Conservation (phyloP, 2,329 filamentous ascomycete species). For the Magnaporthiopsis rhizophila region DNA sequence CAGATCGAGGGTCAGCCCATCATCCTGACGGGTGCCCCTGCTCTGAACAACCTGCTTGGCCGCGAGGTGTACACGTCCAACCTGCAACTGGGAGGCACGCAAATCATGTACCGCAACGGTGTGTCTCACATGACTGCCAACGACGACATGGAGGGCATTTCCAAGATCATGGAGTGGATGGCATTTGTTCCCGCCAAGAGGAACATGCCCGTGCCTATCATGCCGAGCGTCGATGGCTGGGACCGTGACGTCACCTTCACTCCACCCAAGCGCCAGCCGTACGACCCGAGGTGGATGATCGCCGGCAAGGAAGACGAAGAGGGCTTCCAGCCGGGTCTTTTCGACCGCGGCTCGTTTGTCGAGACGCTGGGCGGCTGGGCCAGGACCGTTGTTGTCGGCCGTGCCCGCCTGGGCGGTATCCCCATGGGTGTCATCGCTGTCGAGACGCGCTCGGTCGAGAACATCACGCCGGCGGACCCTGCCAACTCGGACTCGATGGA, state of each 20-base stretch:
- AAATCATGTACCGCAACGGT: slow-evolving; percentile 99
- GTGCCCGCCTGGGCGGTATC: slow-evolving; percentile 92
- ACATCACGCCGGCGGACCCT: slow-evolving; percentile 90
- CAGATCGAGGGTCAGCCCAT: slow-evolving; percentile 99
- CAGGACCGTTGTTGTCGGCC: slow-evolving; percentile 90
- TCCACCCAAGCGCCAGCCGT: slow-evolving; percentile 72
- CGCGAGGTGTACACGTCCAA: slow-evolving; percentile 99
- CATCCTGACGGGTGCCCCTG: slow-evolving; percentile 93
- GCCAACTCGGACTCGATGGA: slow-evolving; percentile 98
- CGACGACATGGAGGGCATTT: slow-evolving; percentile 96
- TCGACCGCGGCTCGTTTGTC: slow-evolving; percentile 94
- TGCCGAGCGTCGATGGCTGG: slow-evolving; percentile 77
- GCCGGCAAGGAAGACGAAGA: slow-evolving; percentile 76
- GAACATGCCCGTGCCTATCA: slow-evolving; percentile 85
- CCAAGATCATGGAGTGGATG: slow-evolving; percentile 97
- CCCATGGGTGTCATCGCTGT: slow-evolving; percentile 98
- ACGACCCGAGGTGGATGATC: slow-evolving; percentile 93
- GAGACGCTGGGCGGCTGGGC: slow-evolving; percentile 97
- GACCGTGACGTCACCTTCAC: slow-evolving; percentile 87
- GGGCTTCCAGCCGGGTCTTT: slow-evolving; percentile 83
- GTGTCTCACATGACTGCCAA: slow-evolving; percentile 98
- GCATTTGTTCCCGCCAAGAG: slow-evolving; percentile 96
- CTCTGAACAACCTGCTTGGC: slow-evolving; percentile 95
- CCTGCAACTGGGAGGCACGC: slow-evolving; percentile 97
- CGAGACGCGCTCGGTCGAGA: slow-evolving; percentile 93